Conservation (phyloP, 2,329 filamentous ascomycete species). For the Pseudonectria foliicola region DNA sequence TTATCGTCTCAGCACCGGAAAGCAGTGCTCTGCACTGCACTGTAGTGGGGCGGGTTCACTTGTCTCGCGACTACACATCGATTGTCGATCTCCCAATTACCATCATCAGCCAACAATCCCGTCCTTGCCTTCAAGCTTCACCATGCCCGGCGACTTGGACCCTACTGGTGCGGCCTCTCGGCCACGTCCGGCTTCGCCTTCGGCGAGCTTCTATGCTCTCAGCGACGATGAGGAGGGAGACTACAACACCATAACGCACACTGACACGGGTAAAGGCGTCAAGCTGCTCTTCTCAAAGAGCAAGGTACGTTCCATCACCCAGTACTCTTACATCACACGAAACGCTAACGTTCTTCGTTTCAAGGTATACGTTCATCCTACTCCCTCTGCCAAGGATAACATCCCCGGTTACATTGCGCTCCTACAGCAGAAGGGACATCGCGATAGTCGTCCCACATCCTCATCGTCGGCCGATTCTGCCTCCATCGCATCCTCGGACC, state of each 20-base stretch:
- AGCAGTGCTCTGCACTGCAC: no score
- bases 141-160: constrained; percentile 17
- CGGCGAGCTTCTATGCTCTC: constrained; percentile 87
- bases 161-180: constrained; percentile 17
- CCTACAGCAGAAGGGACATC: constrained; percentile 71
- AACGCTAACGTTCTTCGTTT: constrained; percentile 7
- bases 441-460: constrained; percentile 30
- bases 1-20: background rate
- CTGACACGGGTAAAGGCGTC: constrained; percentile 69
- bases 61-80: no score
- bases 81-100: background rate
- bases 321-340: background rate
- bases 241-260: constrained; percentile 88
- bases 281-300: constrained; percentile 95
- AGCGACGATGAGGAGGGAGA: constrained; percentile 94
- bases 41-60: no score
- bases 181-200: constrained; percentile 56
- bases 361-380: constrained; percentile 92
- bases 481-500: constrained; percentile 55
- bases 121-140: constrained; percentile 2
- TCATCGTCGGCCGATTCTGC: constrained; percentile 27
- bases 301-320: constrained; percentile 55
- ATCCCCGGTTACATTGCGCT: constrained; percentile 90
- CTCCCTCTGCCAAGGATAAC: constrained; percentile 89
- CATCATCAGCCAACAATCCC: background rate